Conservation (phyloP, 495 filamentous ascomycete genomes). For the Darksidea phi region DNA sequence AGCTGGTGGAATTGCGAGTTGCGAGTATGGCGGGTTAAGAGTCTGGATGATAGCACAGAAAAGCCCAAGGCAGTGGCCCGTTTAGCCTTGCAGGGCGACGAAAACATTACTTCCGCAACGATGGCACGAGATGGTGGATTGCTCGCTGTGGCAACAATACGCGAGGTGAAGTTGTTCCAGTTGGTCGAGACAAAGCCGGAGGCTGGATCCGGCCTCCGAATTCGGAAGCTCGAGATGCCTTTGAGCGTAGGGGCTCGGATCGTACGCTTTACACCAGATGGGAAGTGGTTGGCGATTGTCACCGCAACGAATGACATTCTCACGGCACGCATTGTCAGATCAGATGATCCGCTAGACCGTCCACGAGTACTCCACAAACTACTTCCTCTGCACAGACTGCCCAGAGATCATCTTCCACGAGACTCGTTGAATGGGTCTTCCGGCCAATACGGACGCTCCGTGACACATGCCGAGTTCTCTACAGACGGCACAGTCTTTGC, state of each 20-base stretch:
- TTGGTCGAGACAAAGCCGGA: constrained; percentile 47
- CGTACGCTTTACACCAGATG: constrained; percentile 54
- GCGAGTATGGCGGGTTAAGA: constrained; percentile 67
- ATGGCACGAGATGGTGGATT: constrained; percentile 71
- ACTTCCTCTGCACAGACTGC: constrained; percentile 58
- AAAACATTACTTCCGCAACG: constrained; percentile 79
- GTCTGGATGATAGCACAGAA: constrained; percentile 8
- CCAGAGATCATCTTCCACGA: constrained; percentile 18
- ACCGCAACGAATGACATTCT: constrained; percentile 52
- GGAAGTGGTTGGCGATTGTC: constrained; percentile 57
- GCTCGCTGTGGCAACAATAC: constrained; percentile 72
- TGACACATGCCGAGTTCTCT: constrained; percentile 76
- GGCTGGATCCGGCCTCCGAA: constrained; percentile 52
- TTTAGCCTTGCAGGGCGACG: constrained; percentile 74
- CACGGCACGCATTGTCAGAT: constrained; percentile 48
- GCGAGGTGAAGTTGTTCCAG: constrained; percentile 76
- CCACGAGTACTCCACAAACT: constrained; percentile 49
- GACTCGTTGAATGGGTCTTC: constrained; percentile 59
- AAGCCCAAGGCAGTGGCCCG: constrained; percentile 62
- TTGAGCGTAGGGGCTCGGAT: constrained; percentile 61
- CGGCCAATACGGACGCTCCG: constrained; percentile 73
- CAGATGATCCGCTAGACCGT: constrained; percentile 42
- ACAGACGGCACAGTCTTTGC: constrained; percentile 75
- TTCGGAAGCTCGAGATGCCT: constrained; percentile 66
- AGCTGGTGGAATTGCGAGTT: constrained; percentile 94